Conservation (phyloP, 805 yeast species). For the Ogataea methylovora region DNA sequence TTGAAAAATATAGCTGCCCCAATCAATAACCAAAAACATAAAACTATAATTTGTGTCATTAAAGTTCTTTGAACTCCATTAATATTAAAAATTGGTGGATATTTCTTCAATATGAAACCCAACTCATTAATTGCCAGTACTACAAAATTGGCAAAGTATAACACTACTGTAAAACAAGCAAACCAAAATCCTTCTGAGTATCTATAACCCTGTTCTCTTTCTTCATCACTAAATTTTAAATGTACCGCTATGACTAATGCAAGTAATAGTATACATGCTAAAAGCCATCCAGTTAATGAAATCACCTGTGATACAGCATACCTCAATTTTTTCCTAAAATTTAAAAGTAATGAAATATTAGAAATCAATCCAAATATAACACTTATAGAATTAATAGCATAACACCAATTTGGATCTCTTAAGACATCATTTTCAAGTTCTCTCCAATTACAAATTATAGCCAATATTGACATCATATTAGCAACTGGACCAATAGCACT, state of each 20-base stretch:
- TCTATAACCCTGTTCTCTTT: constrained; percentile 9
- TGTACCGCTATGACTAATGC: constrained; percentile 34
- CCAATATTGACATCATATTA: constrained; percentile 64
- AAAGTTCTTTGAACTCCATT: constrained; percentile 61
- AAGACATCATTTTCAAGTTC: constrained; percentile 12
- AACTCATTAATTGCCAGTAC: constrained; percentile 48
- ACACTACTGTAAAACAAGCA: constrained; percentile 56
- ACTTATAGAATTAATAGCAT: constrained; percentile 54
- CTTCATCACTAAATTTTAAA: constrained; percentile 11
- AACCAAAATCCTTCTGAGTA: constrained; percentile 72
- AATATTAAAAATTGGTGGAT: constrained; percentile 66
- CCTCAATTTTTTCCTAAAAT: constrained; percentile 51
- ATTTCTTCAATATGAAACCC: constrained; percentile 53
- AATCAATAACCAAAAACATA: constrained; percentile 62
- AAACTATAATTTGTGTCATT: constrained; percentile 60
- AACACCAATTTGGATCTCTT: constrained; percentile 36
- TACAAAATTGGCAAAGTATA: constrained; percentile 52
- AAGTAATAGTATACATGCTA: constrained; percentile 49
- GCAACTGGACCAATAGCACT: constrained; percentile 78
- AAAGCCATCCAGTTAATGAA: constrained; percentile 57
- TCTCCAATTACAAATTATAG: constrained; percentile 63
- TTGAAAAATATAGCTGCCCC: constrained; percentile 57
- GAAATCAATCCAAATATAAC: constrained; percentile 60
- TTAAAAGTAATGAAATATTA: constrained; percentile 60
- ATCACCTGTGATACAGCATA: constrained; percentile 57